These are phyloP conservation scores for Parastagonospora nodorum DNA, from an alignment of 2,329 filamentous ascomycete species.

Conservation along the genomic window DNA sequence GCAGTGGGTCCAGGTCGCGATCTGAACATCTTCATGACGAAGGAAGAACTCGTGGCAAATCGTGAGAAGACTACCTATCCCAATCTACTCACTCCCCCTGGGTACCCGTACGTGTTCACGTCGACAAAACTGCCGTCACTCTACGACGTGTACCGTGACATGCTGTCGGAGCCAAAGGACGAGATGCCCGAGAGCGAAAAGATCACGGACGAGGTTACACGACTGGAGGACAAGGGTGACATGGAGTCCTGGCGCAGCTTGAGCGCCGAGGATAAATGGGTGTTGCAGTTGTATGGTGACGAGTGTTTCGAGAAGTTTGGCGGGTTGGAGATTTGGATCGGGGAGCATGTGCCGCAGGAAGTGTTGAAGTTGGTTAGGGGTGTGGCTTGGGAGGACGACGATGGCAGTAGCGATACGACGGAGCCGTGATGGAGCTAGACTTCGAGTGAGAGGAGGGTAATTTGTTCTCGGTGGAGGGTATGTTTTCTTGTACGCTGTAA, in stretches of 20 bases:
- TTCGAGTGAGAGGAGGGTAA: not conserved
- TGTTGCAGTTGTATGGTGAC: slow-evolving; percentile 34
- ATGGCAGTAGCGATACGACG: slow-evolving; percentile 6
- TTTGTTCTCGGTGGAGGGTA: not conserved
- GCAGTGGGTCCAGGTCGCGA: slow-evolving; percentile 10
- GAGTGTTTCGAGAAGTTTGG: slow-evolving; percentile 37
- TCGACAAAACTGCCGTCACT: slow-evolving; percentile 6
- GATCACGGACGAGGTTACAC: slow-evolving; percentile 11
- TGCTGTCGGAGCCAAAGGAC: slow-evolving; percentile 16
- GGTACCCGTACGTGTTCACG: not conserved
- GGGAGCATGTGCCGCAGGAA: slow-evolving; percentile 29
- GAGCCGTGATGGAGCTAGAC: not conserved
- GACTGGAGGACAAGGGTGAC: slow-evolving; percentile 2
- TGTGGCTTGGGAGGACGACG: slow-evolving; percentile 12
- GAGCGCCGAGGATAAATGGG: slow-evolving; percentile 28
- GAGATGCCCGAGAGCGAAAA: slow-evolving; percentile 6
- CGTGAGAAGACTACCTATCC: slow-evolving; percentile 22
- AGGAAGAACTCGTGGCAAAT: slow-evolving; percentile 13
- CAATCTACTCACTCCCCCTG: not conserved
- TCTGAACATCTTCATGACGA: slow-evolving; percentile 14
- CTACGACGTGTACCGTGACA: slow-evolving; percentile 8
- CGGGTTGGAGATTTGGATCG: slow-evolving; percentile 29
- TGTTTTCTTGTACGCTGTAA: not conserved
- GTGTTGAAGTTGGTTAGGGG: slow-evolving; percentile 32
- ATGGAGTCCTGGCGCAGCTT: slow-evolving; percentile 18